A percentile compares a stretch with the other conserved stretches of the same genome.
Conservation (phyloP, 129 eudicot species). For the Pulicaria dysenterica region DNA sequence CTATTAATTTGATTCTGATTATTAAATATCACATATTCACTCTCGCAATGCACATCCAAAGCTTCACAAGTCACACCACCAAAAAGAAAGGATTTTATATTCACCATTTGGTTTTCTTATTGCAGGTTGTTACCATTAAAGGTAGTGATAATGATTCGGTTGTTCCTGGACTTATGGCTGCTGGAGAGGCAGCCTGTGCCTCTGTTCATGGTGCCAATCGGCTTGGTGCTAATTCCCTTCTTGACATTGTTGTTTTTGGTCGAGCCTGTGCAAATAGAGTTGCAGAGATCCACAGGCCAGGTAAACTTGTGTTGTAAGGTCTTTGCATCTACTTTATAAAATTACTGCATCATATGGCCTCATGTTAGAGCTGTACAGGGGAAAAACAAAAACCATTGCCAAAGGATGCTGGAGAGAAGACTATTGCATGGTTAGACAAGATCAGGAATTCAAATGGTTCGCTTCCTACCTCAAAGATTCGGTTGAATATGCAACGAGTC, state of each 20-base stretch:
- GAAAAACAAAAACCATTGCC: conserved; percentile 79
- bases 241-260: conserved; percentile 97
- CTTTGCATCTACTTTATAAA: background rate
- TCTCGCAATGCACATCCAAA: background rate
- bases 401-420: conserved; percentile 90
- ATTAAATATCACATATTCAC: background rate
- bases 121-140: conserved; percentile 79
- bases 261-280: conserved; percentile 99
- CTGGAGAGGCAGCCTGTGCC: conserved; percentile 99
- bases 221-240: conserved; percentile 99
- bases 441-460: conserved; percentile 90
- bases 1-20: conserved; percentile 8
- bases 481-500: conserved; percentile 87
- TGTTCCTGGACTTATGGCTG: conserved; percentile 97
- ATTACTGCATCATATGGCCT: conserved; percentile 17
- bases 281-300: conserved; percentile 86
- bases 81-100: background rate
- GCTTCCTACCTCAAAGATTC: conserved; percentile 79
- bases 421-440: conserved; percentile 95
- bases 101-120: conserved; percentile 17
- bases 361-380: conserved; percentile 51
- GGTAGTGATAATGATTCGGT: conserved; percentile 77
- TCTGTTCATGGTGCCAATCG: conserved; percentile 99
- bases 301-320: conserved; percentile 30
- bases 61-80: background rate